These are phyloP conservation scores for Phytopythium mirpurense DNA, from an alignment of 352 stramenopile genomes.

Conservation along the genomic window DNA sequence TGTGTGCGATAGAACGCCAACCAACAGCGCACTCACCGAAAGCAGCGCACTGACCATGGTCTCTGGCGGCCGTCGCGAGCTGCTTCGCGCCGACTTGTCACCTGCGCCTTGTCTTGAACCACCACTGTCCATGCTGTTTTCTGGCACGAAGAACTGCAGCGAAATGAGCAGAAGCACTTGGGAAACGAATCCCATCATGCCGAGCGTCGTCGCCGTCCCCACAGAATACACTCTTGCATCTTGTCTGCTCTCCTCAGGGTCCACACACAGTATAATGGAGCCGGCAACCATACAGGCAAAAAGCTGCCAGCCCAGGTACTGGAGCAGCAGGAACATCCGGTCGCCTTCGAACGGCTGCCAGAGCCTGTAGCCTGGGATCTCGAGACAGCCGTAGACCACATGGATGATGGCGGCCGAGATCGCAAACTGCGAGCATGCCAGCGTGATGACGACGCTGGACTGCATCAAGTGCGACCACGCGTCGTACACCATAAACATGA, in stretches of 20 bases:
- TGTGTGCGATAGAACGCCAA: constrained; percentile 20
- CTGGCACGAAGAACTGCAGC: constrained; percentile 34
- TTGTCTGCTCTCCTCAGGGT: constrained; percentile 11
- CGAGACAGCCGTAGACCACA: constrained; percentile 37
- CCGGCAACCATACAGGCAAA: constrained; percentile 36
- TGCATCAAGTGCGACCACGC: constrained; percentile 22
- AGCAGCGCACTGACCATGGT: constrained; percentile 30
- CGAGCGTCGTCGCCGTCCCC: constrained; percentile 28
- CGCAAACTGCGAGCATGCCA: constrained; percentile 31
- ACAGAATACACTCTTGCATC: constrained; percentile 11
- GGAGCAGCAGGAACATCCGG: constrained; percentile 42
- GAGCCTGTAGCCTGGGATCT: constrained; percentile 39
- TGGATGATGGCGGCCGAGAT: constrained; percentile 45
- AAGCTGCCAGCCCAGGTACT: constrained; percentile 60
- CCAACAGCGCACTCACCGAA: constrained; percentile 17
- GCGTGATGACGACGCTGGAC: constrained; percentile 26
- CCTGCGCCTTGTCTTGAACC: background rate
- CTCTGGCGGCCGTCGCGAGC: constrained; percentile 16
- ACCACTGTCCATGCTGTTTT: background rate
- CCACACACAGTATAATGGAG: constrained; percentile 26
- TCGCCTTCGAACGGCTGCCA: constrained; percentile 62
- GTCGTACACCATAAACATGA: constrained; percentile 44
- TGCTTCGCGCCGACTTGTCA: background rate
- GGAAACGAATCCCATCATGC: constrained; percentile 38
- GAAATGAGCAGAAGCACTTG: constrained; percentile 43